These are phyloP conservation scores for Mucor saturninus DNA, from an alignment of 371 early-diverging fungal species.

Conservation along the genomic window DNA sequence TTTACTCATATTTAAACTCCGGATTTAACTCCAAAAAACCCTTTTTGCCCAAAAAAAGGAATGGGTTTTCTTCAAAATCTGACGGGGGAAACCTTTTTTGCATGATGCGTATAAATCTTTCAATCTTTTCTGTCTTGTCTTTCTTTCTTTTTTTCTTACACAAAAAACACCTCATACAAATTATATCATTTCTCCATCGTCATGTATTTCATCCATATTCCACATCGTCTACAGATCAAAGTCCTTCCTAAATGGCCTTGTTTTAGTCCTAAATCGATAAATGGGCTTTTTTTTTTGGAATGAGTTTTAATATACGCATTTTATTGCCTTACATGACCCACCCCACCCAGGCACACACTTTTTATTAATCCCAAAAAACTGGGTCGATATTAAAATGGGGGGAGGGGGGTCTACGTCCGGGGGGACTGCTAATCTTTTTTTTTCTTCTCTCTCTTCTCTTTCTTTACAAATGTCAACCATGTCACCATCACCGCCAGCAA, in stretches of 20 bases:
- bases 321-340: not conserved
- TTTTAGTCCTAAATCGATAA: too few species aligned
- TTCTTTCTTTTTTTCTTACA: not conserved
- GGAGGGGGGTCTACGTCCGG: not conserved
- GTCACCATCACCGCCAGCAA: constrained; percentile 1
- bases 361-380: constrained; percentile 7
- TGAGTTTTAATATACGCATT: constrained; percentile 40
- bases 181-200: too few species aligned
- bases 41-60: too few species aligned
- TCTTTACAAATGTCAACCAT: not conserved
- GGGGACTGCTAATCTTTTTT: not conserved
- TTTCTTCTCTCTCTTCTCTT: not conserved
- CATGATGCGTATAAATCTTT: not conserved
- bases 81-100: not conserved
- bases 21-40: too few species aligned
- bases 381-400: constrained; percentile 1
- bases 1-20: too few species aligned
- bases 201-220: too few species aligned
- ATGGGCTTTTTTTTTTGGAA: too few species aligned
- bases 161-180: too few species aligned
- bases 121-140: not conserved
- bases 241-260: too few species aligned
- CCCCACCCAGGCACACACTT: too few species aligned
- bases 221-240: too few species aligned
- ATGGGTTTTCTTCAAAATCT: not conserved